These are phyloP conservation scores for Gillenia trifoliata DNA, from an alignment of 306 rosid genomes.

Conservation along the genomic window DNA sequence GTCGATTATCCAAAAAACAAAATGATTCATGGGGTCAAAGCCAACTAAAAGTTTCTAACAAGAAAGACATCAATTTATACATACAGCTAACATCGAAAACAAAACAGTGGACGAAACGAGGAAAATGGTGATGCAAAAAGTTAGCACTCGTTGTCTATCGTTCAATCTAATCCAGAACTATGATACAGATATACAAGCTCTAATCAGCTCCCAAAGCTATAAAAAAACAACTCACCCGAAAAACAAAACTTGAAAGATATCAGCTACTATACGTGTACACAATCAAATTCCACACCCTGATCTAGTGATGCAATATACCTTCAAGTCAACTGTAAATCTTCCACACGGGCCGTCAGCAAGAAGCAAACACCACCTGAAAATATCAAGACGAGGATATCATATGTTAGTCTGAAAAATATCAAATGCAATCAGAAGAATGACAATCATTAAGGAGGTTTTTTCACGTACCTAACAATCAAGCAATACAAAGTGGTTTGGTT, in stretches of 20 bases:
- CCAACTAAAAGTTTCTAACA: too few relatives aligned
- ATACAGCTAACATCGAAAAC: background rate
- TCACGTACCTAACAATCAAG: slow-evolving; percentile 45
- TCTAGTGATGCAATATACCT: slow-evolving; percentile 32
- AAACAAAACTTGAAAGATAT: slow-evolving; percentile 33
- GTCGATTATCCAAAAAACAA: too few relatives aligned
- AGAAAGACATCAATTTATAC: background rate
- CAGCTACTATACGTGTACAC: slow-evolving; percentile 40
- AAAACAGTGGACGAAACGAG: slow-evolving; percentile 3
- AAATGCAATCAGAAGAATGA: background rate
- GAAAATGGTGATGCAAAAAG: slow-evolving; percentile 13
- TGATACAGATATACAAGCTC: slow-evolving; percentile 53
- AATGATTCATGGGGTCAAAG: too few relatives aligned
- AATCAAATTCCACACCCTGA: slow-evolving; percentile 40
- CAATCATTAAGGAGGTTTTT: slow-evolving; percentile 1
- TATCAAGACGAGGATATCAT: background rate
- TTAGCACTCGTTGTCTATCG: slow-evolving; percentile 27
- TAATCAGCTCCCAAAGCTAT: slow-evolving; percentile 33
- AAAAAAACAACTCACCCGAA: slow-evolving; percentile 28
- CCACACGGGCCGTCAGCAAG: slow-evolving; percentile 39
- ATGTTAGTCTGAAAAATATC: slow-evolving; percentile 13
- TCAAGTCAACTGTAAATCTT: slow-evolving; percentile 35
- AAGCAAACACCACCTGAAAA: slow-evolving; percentile 36
- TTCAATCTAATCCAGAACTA: slow-evolving; percentile 43
- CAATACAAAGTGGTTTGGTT: slow-evolving; percentile 21